These are phyloP conservation scores for Brassica rapa DNA, from an alignment of 345 rosid genomes.

Conservation along the genomic window DNA sequence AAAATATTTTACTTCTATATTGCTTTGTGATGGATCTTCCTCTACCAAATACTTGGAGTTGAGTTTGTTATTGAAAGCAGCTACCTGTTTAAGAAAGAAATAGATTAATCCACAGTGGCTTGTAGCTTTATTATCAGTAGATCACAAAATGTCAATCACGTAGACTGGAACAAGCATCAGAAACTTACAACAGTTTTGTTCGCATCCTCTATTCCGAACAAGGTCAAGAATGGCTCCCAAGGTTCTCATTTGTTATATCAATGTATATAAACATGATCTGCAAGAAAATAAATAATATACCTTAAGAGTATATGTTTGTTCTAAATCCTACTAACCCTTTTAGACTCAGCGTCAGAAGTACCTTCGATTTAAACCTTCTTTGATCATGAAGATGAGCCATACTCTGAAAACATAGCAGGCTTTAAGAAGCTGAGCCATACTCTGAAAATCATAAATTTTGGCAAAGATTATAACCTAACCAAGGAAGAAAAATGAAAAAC, in stretches of 20 bases:
- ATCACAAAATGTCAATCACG: no score
- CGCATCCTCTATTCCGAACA: no score
- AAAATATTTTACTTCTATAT: slow-evolving; percentile 45
- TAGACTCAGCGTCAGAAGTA: slow-evolving; percentile 29
- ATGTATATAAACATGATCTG: slow-evolving; percentile 27
- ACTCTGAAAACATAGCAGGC: no score
- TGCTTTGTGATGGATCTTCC: slow-evolving; percentile 59
- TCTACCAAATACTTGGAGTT: slow-evolving; percentile 70
- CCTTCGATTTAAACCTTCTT: slow-evolving; percentile 47
- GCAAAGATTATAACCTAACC: no score
- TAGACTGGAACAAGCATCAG: no score
- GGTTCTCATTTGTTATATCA: no score
- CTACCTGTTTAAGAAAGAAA: slow-evolving; percentile 51
- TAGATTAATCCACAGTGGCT: slow-evolving; percentile 1
- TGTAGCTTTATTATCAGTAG: no score
- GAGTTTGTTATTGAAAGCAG: slow-evolving; percentile 73
- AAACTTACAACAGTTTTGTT: slow-evolving; percentile 52
- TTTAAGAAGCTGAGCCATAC: no score
- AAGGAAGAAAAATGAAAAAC: not conserved
- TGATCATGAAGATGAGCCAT: no score
- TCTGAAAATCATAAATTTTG: no score
- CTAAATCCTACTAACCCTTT: not conserved
- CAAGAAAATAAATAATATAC: not conserved
- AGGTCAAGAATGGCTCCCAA: no score
- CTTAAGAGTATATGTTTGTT: no score